A percentile compares a stretch with the other conserved stretches of the same genome.
Conservation (phyloP, 768 basidiomycete genomes). For the Kwoniella dendrophila region DNA sequence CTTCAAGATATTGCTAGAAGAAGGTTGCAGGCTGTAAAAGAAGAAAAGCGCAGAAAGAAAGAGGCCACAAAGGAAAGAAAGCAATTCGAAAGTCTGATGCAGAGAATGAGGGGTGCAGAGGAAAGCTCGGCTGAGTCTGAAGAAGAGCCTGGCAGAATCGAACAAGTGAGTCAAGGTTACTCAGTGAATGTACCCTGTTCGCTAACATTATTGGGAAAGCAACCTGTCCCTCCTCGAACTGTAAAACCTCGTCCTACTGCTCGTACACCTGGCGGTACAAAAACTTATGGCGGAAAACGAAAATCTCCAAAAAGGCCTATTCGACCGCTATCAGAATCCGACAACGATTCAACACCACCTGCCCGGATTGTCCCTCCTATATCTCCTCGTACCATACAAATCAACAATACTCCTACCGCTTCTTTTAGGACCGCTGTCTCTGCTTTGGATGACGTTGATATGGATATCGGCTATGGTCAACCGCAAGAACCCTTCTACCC, state of each 20-base stretch:
- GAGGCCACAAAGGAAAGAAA: conserved; percentile 23
- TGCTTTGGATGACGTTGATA: conserved; percentile 14
- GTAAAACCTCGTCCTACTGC: not conserved
- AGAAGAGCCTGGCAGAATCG: too few species aligned
- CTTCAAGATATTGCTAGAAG: conserved; percentile 41
- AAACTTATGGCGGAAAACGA: conserved; percentile 16
- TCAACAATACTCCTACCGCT: conserved; percentile 17
- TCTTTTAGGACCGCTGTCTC: conserved; percentile 13
- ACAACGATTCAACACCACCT: not conserved
- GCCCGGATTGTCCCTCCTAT: not conserved
- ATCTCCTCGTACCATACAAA: conserved; percentile 13
- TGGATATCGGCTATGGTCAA: conserved; percentile 26
- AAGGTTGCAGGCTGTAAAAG: conserved; percentile 30
- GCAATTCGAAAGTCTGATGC: conserved; percentile 36
- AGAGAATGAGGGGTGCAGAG: conserved; percentile 6
- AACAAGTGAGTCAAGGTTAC: not conserved
- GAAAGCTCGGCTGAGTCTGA: not conserved
- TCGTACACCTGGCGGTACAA: conserved; percentile 10
- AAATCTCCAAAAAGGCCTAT: not conserved
- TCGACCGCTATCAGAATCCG: not conserved
- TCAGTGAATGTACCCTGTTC: not conserved
- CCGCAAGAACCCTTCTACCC: conserved; percentile 5
- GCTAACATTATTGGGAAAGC: not conserved
- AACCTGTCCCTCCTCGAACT: not conserved
- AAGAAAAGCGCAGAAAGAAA: conserved; percentile 22